A percentile compares a stretch with the other conserved stretches of the same genome.
Conservation (phyloP, 805 yeast species). For the Candida taoyuanica region DNA sequence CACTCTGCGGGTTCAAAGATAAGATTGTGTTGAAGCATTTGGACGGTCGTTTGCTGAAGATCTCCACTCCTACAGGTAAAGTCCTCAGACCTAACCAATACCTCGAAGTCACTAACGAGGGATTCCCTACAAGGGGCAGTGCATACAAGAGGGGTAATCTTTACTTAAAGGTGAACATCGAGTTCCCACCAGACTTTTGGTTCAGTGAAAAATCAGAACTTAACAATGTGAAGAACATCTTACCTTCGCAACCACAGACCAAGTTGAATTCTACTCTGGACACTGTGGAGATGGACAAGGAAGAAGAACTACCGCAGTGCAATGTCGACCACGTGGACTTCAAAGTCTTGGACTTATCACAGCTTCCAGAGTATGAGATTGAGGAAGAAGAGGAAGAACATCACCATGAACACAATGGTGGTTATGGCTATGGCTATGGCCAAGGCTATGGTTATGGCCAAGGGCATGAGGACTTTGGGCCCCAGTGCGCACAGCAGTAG, state of each 20-base stretch:
- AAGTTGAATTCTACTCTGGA: slow-evolving; percentile 29
- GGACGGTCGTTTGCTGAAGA: slow-evolving; percentile 69
- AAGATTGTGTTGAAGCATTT: slow-evolving; percentile 62
- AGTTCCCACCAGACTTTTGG: slow-evolving; percentile 86
- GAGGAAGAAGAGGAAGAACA: slow-evolving; percentile 17
- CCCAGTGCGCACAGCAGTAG: slow-evolving; percentile 42
- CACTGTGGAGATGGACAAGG: slow-evolving; percentile 22
- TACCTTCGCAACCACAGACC: slow-evolving; percentile 38
- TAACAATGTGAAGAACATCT: slow-evolving; percentile 44
- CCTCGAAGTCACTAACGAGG: slow-evolving; percentile 63
- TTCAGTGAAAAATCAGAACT: slow-evolving; percentile 68
- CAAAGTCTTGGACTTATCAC: slow-evolving; percentile 6
- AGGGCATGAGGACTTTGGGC: too few relatives aligned
- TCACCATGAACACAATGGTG: slow-evolving; percentile 6
- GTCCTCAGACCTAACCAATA: slow-evolving; percentile 76
- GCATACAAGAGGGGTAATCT: slow-evolving; percentile 54
- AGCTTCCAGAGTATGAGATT: slow-evolving; percentile 8
- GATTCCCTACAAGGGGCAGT: slow-evolving; percentile 62
- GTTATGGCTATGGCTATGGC: slow-evolving; percentile 5
- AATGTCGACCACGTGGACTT: slow-evolving; percentile 21
- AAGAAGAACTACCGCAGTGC: slow-evolving; percentile 7
- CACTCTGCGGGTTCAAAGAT: slow-evolving; percentile 75
- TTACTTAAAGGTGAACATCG: slow-evolving; percentile 64
- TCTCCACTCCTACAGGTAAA: slow-evolving; percentile 70
- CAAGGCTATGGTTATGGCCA: slow-evolving; percentile 17